Evolutionary conservation across 305 asterid genomes (phyloP), one percentile per base, ranked within the genome.

Genomic region (Andrographis paniculata): DNA sequence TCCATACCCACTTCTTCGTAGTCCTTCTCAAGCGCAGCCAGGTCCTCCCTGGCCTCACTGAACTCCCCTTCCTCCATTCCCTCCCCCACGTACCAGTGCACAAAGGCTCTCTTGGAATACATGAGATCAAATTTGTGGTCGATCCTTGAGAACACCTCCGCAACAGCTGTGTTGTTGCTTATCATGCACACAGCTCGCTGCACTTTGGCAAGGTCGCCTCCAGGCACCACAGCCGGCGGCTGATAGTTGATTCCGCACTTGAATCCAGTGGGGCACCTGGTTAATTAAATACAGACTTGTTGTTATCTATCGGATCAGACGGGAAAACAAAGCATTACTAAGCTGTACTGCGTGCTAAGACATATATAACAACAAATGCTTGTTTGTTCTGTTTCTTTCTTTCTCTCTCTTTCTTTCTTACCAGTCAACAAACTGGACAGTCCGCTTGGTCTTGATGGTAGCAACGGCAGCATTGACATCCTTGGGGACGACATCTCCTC

Each of bases 141-240:
- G 14, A 77, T 77, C 33, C 81, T 71, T 19, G 77, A 77, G 39
- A 77, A 77, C 56, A 77, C 86, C 60, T 77, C 85, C 0, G 79
- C 82, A 35, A 77, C 82, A 5, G 82, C 86, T 13, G 86, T 77
- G 65, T 74, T 77, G 69, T 77, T 77, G 65, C 86, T 77, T 43
- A 77, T 77, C 86, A 77, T 77, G 76, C 85, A 77, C 54, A 77
- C 79, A 1, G 81, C 85, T 16, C 85, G 64, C 38, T 77, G 86
- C 45, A 74, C 86, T 52, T 68, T 73, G 28, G 82, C 82, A 37
- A 77, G 78, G 60, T 77, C 86, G 14, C 79, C 86, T 10, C 79
- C 82, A 5, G 86, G 86, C n/a, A 77, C 86, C 27, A 74, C 77
- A 13, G 86, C 55, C 21, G 86, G 86, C 42, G 86, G 79, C 55